Conservation (phyloP, 352 stramenopile genomes). For the Globisporangium nunn region DNA sequence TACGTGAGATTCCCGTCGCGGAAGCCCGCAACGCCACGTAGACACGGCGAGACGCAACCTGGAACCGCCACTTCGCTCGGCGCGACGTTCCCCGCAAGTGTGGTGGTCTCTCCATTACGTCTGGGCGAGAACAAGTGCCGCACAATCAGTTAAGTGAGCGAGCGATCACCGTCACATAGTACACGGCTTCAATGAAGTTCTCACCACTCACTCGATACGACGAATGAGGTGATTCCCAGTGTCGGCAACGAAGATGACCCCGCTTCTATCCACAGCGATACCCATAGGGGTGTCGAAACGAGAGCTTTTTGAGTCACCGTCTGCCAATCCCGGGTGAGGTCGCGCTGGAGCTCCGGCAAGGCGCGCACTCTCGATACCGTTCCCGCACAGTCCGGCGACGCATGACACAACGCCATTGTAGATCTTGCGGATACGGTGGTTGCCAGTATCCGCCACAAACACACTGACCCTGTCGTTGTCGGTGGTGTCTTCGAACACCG, state of each 20-base stretch:
- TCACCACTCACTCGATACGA: conserved; percentile 50
- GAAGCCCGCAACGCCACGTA: conserved; percentile 84
- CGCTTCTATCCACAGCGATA: conserved; percentile 69
- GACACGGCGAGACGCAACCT: conserved; percentile 86
- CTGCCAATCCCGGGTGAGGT: conserved; percentile 84
- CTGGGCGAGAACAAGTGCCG: conserved; percentile 8
- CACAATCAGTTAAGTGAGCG: background rate
- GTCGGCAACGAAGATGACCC: conserved; percentile 91
- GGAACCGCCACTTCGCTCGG: conserved; percentile 61
- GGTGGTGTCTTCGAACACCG: conserved; percentile 38
- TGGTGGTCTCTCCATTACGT: conserved; percentile 45
- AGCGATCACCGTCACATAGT: background rate
- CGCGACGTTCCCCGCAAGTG: conserved; percentile 52
- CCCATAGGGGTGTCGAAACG: conserved; percentile 92
- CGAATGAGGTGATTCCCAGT: conserved; percentile 94
- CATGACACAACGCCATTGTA: conserved; percentile 67
- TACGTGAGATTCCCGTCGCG: conserved; percentile 82
- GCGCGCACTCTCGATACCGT: conserved; percentile 53
- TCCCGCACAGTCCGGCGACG: conserved; percentile 84
- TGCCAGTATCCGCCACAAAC: conserved; percentile 76
- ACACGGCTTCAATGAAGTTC: background rate
- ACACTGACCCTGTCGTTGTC: conserved; percentile 27
- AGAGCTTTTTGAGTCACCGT: conserved; percentile 69
- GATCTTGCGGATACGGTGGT: conserved; percentile 78
- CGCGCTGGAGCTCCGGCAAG: conserved; percentile 24